A percentile compares a stretch with the other conserved stretches of the same genome.
Evolutionary conservation across 495 filamentous ascomycete species (phyloP).

Genomic region (Trichoderma gamsii): DNA sequence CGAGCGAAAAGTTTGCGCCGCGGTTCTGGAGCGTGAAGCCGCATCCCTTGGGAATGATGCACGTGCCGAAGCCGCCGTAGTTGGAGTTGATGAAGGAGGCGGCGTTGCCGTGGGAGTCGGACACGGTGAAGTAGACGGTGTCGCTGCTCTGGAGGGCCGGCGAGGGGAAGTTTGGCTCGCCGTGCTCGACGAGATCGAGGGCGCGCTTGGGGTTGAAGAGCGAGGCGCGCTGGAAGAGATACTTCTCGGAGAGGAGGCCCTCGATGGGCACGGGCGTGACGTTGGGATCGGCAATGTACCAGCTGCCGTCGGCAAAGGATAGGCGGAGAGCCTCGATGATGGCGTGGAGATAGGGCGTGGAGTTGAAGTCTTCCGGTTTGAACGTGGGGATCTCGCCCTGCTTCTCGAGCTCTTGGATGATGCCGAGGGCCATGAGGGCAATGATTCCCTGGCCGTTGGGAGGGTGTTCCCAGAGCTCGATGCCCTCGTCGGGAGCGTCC

Average conservation of each 20-base stretch:
- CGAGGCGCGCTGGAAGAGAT: constrained; percentile 35
- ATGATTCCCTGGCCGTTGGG: constrained; percentile 98
- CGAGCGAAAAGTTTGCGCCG: constrained; percentile 74
- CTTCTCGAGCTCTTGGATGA: constrained; percentile 78
- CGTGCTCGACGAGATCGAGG: constrained; percentile 35
- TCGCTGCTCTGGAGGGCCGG: constrained; percentile 62
- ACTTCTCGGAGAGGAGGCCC: constrained; percentile 49
- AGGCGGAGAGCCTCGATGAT: constrained; percentile 87
- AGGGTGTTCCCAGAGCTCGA: constrained; percentile 92
- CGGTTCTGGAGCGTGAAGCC: constrained; percentile 95
- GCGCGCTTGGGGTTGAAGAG: constrained; percentile 33
- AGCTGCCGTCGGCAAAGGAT: constrained; percentile 82
- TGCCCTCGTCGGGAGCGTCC: constrained; percentile 18
- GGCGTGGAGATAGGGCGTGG: constrained; percentile 67
- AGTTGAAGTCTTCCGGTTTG: constrained; percentile 64
- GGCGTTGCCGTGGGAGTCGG: constrained; percentile 77
- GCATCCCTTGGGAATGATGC: constrained; percentile 73
- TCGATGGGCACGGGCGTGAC: constrained; percentile 57
- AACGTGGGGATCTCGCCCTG: constrained; percentile 65
- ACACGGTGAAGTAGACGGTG: constrained; percentile 88
- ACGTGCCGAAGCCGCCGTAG: constrained; percentile 84
- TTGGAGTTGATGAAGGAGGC: constrained; percentile 96
- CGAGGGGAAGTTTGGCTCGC: constrained; percentile 51
- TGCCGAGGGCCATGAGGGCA: constrained; percentile 87
- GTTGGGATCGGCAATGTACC: constrained; percentile 84